phyloP scores from a whole-genome alignment of 805 yeast genomes.

The Hanseniaspora guilliermondii region DNA sequence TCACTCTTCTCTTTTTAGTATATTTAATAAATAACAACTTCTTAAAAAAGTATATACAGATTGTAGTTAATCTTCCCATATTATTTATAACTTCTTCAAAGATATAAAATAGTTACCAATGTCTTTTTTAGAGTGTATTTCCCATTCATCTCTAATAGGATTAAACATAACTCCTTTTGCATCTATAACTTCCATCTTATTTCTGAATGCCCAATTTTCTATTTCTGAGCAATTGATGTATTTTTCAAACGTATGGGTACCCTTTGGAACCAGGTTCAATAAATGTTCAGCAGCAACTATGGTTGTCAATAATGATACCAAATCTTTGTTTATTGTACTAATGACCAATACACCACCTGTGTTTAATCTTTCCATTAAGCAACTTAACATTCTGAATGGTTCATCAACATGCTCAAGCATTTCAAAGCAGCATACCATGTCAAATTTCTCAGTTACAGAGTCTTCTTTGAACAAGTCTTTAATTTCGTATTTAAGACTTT shows the following conservation, averaged over 20 bases:
- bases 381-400: conserved; percentile 61
- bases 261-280: conserved; percentile 70
- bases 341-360: conserved; percentile 71
- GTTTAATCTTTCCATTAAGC: conserved; percentile 56
- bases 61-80: neutral
- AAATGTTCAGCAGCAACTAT: conserved; percentile 80
- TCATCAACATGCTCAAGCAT: conserved; percentile 87
- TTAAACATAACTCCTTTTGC: conserved; percentile 71
- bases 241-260: conserved; percentile 80
- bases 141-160: conserved; percentile 73
- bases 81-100: conserved; percentile 30
- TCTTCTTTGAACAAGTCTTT: conserved; percentile 9
- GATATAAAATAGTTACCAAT: conserved; percentile 89
- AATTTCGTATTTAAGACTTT: conserved; percentile 39
- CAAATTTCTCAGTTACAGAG: conserved; percentile 39
- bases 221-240: conserved; percentile 72
- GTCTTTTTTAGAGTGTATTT: conserved; percentile 43
- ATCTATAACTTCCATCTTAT: conserved; percentile 44
- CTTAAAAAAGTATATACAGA: conserved; percentile 21
- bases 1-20: too few species aligned
- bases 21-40: neutral
- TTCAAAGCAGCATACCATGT: conserved; percentile 82
- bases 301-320: conserved; percentile 81
- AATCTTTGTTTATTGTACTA: conserved; percentile 85
- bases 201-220: conserved; percentile 39